phyloP scores from a whole-genome alignment of 169 alveolate genomes.

The Plasmodium inui region DNA sequence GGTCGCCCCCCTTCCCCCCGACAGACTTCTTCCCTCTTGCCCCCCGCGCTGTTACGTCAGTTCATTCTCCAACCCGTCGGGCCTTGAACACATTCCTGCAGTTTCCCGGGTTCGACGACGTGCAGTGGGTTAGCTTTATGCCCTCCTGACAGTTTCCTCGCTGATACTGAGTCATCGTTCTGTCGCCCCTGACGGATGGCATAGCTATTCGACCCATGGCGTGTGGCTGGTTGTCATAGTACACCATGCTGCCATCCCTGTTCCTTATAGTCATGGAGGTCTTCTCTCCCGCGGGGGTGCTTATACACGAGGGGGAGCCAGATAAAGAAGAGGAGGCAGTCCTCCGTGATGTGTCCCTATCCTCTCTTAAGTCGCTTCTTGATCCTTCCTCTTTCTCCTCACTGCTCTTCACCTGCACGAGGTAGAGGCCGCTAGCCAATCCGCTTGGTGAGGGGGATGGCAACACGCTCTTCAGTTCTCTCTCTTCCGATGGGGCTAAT shows the following conservation, averaged over 20 bases:
- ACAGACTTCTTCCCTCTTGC: no score
- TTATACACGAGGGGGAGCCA: background rate
- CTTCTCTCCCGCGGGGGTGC: background rate
- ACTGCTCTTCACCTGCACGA: background rate
- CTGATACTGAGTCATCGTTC: slow-evolving; percentile 5
- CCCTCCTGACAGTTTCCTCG: background rate
- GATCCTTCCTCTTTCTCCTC: background rate
- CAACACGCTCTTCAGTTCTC: background rate
- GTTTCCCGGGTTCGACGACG: background rate
- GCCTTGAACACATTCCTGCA: slow-evolving; percentile 19
- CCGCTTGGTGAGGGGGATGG: background rate
- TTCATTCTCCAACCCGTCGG: background rate
- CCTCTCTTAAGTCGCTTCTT: background rate
- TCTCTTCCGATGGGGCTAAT: background rate
- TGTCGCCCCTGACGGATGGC: background rate
- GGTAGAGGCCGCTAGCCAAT: background rate
- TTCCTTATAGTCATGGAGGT: background rate
- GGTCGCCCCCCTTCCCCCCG: no score
- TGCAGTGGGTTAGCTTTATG: background rate
- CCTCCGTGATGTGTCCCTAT: background rate
- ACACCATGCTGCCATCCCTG: background rate
- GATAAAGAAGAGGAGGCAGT: background rate
- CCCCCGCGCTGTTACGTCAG: background rate
- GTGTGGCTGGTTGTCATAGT: background rate
- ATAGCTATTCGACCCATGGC: background rate